phyloP scores from a whole-genome alignment of 768 basidiomycete genomes.

The Boletus tylopilopsis region DNA sequence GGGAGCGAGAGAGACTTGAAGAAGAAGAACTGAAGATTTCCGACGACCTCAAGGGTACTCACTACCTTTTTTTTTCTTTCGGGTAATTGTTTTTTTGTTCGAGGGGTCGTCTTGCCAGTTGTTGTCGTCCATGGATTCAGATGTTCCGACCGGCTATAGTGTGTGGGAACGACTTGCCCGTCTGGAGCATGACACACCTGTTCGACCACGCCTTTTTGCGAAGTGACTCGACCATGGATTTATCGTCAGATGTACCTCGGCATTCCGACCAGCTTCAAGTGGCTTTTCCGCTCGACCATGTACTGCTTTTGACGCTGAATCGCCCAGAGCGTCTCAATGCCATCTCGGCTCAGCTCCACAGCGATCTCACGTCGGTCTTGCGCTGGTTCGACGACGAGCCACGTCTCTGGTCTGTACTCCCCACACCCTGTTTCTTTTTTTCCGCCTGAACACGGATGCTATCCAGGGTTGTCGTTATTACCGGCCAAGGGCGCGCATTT shows the following conservation, averaged over 20 bases:
- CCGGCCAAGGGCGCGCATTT: constrained; percentile 69
- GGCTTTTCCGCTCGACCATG: constrained; percentile 46
- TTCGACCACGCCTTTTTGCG: background rate
- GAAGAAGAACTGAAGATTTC: no score
- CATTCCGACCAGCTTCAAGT: constrained; percentile 38
- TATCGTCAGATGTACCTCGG: constrained; percentile 14
- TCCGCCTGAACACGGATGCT: background rate
- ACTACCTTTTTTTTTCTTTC: no score
- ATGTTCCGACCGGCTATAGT: no score
- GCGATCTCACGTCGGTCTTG: constrained; percentile 49
- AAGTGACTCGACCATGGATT: background rate
- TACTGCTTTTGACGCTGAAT: constrained; percentile 57
- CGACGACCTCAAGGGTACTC: constrained; percentile 1
- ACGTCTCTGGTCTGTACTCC: constrained; percentile 55
- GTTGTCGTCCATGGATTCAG: no score
- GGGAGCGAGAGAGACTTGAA: no score
- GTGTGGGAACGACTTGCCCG: constrained; percentile 9
- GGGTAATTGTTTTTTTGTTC: constrained; percentile 14
- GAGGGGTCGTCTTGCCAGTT: constrained; percentile 4
- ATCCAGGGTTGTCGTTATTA: constrained; percentile 68
- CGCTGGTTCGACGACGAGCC: constrained; percentile 76
- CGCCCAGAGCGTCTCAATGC: constrained; percentile 72
- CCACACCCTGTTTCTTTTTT: background rate
- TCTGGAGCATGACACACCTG: background rate
- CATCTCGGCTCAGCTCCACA: constrained; percentile 56